Evolutionary conservation across 345 rosid genomes (phyloP).

Genomic region (Salix arbutifolia): DNA sequence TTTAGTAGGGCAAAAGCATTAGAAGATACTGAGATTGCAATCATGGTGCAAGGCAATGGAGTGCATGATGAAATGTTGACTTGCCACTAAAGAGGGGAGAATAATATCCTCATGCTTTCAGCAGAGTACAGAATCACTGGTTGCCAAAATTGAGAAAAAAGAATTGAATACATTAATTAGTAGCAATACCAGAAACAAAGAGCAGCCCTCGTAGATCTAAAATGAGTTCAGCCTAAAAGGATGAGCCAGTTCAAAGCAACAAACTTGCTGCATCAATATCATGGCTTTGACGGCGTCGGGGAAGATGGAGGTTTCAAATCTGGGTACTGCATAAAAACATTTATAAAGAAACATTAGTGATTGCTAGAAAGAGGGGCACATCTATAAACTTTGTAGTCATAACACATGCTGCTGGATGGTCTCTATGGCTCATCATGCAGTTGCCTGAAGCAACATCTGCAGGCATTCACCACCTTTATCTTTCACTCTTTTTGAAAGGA

Average conservation of each 20-base stretch:
- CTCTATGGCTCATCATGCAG: background rate
- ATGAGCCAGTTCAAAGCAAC: background rate
- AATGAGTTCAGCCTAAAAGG: background rate
- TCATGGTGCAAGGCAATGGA: too few species aligned
- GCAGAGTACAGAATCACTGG: background rate
- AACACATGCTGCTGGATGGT: background rate
- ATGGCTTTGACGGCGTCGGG: slow-evolving; percentile 48
- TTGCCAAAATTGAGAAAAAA: background rate
- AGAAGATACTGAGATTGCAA: too few species aligned
- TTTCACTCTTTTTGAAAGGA: background rate
- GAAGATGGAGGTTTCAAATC: slow-evolving; percentile 62
- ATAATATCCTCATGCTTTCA: background rate
- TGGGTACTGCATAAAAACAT: slow-evolving; percentile 35
- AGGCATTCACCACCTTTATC: background rate
- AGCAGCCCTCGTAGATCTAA: background rate
- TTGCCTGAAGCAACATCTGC: background rate
- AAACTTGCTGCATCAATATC: slow-evolving; percentile 5
- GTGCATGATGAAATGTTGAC: background rate
- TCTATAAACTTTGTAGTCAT: background rate
- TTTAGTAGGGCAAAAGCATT: too few species aligned
- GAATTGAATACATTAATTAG: background rate
- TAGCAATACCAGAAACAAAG: background rate
- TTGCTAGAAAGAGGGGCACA: background rate
- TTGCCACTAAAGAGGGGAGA: too few species aligned
- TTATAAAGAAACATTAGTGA: background rate